phyloP scores from a whole-genome alignment of 2,329 filamentous ascomycete species.

The Aspergillus arachidicola region DNA sequence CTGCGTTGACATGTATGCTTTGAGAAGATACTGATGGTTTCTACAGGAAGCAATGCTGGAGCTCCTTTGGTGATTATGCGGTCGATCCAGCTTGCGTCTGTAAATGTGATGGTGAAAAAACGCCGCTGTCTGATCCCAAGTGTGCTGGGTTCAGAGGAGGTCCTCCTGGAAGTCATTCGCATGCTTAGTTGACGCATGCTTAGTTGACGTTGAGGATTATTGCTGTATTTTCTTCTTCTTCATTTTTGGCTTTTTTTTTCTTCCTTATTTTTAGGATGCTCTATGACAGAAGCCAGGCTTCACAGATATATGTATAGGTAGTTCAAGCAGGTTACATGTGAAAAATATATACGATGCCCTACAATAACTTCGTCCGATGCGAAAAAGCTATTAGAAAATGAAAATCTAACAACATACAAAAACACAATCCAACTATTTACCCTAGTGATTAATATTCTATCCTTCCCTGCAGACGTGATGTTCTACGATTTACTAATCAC shows the following conservation, averaged over 20 bases:
- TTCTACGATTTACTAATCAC: constrained; percentile 3
- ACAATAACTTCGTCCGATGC: neutral
- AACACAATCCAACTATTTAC: neutral
- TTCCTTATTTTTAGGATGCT: neutral
- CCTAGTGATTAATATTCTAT: neutral
- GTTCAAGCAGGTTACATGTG: neutral
- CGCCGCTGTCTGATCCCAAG: neutral
- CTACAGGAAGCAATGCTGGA: neutral
- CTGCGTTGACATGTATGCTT: no score
- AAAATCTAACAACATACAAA: neutral
- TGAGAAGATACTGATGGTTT: neutral
- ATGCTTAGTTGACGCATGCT: neutral
- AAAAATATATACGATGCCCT: neutral
- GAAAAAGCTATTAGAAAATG: neutral
- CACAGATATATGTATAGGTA: neutral
- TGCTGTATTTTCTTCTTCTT: neutral
- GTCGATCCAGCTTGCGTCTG: neutral
- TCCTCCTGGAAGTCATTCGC: neutral
- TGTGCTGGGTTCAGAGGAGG: neutral
- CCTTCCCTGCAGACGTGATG: neutral
- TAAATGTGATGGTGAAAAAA: neutral
- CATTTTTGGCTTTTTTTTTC: neutral
- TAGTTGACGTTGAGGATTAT: neutral
- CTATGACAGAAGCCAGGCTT: no score
- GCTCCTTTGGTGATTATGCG: neutral